phyloP scores from a whole-genome alignment of 2,329 filamentous ascomycete species.

The Talaromyces rugulosus region DNA sequence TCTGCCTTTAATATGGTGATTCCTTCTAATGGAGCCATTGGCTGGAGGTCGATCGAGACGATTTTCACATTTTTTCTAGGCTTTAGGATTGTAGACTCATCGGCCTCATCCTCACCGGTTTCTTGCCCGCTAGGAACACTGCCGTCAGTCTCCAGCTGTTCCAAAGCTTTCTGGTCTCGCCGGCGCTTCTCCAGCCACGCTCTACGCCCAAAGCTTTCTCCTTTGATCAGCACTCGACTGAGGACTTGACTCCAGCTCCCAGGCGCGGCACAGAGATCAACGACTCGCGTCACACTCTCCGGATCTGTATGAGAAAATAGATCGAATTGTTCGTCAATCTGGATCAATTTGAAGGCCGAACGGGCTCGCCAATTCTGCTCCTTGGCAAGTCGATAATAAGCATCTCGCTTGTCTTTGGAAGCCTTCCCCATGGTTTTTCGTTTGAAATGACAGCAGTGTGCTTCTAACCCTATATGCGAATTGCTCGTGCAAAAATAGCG shows the following conservation, averaged over 20 bases:
- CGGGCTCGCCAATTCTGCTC: constrained; percentile 97
- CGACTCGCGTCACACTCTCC: constrained; percentile 79
- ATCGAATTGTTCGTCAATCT: constrained; percentile 94
- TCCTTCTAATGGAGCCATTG: constrained; percentile 88
- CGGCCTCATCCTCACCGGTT: constrained; percentile 25
- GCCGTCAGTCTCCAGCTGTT: constrained; percentile 17
- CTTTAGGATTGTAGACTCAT: constrained; percentile 29
- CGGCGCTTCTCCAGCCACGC: constrained; percentile 85
- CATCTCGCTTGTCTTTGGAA: constrained; percentile 97
- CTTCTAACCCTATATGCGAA: background rate
- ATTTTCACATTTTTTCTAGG: constrained; percentile 78
- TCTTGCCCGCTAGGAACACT: constrained; percentile 20
- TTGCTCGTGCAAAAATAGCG: background rate
- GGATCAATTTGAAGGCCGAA: constrained; percentile 93
- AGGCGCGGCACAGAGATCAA: constrained; percentile 92
- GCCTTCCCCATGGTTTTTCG: constrained; percentile 75
- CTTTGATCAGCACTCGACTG: constrained; percentile 87
- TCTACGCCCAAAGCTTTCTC: constrained; percentile 79
- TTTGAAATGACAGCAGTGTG: background rate
- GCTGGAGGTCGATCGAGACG: constrained; percentile 91
- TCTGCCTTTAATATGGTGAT: constrained; percentile 91
- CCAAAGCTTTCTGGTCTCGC: constrained; percentile 42
- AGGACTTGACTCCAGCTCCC: constrained; percentile 97
- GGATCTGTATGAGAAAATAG: constrained; percentile 64
- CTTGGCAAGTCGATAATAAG: constrained; percentile 95